Conservation (phyloP, 2,329 filamentous ascomycete species). For the Scedosporium aurantiacum region DNA sequence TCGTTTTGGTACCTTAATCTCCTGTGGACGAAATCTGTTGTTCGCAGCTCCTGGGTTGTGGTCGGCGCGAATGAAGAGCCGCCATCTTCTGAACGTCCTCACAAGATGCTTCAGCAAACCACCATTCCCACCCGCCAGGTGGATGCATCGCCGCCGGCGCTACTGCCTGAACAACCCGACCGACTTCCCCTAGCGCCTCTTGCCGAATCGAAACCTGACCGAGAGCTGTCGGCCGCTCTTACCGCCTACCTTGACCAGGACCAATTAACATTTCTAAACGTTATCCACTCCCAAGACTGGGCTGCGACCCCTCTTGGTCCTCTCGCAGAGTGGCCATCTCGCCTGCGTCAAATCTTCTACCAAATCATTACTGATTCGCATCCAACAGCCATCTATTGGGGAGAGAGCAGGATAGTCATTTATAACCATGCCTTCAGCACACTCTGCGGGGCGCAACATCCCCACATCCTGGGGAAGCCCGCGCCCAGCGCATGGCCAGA, state of each 20-base stretch:
- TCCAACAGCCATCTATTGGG: slow-evolving; percentile 54
- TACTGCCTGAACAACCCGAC: neutral
- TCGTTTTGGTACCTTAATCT: slow-evolving; percentile 22
- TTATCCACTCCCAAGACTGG: slow-evolving; percentile 35
- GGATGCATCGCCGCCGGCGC: slow-evolving; percentile 1
- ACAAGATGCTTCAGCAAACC: slow-evolving; percentile 21
- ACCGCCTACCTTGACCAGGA: slow-evolving; percentile 7
- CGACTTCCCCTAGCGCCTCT: slow-evolving; percentile 1
- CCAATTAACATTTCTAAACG: slow-evolving; percentile 20
- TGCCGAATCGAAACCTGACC: slow-evolving; percentile 8
- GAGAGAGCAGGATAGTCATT: slow-evolving; percentile 47
- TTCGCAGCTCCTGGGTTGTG: slow-evolving; percentile 25
- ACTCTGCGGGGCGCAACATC: slow-evolving; percentile 55
- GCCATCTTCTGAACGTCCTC: slow-evolving; percentile 19
- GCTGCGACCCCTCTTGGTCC: slow-evolving; percentile 32
- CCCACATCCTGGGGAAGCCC: slow-evolving; percentile 47
- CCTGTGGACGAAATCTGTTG: slow-evolving; percentile 25
- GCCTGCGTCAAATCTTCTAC: slow-evolving; percentile 33
- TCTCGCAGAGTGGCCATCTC: slow-evolving; percentile 32
- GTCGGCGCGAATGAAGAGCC: slow-evolving; percentile 27
- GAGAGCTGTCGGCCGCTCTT: neutral
- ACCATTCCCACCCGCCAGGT: neutral
- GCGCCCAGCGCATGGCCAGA: slow-evolving; percentile 51
- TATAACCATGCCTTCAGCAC: slow-evolving; percentile 58
- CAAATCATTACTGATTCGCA: slow-evolving; percentile 32